A percentile compares a stretch with the other conserved stretches of the same genome.
These are phyloP conservation scores for Lasiosphaeriaceae sp. DNA, from an alignment of 495 filamentous ascomycete genomes.

Conservation along the genomic window DNA sequence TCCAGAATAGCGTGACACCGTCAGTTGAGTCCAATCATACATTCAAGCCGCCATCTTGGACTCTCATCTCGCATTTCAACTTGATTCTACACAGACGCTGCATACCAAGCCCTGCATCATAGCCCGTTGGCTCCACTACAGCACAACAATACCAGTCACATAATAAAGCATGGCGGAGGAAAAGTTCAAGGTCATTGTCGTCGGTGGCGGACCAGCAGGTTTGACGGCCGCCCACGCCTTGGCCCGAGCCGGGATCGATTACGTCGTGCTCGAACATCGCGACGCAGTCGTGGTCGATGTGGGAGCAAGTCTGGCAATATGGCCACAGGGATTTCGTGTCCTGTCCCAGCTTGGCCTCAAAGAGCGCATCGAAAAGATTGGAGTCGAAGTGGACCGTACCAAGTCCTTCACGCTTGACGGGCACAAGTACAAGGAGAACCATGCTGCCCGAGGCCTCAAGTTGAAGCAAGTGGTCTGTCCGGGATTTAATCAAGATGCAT, in stretches of 20 bases:
- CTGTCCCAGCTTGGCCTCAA: constrained; percentile 45
- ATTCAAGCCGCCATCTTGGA: no score
- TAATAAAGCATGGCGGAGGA: neutral
- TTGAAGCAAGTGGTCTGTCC: neutral
- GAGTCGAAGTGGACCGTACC: no score
- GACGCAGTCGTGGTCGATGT: constrained; percentile 30
- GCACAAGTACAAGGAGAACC: no score
- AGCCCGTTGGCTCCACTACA: no score
- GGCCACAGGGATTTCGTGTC: constrained; percentile 28
- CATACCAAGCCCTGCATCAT: no score
- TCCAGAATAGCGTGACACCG: no score
- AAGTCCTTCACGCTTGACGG: no score
- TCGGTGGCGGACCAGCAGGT: constrained; percentile 46
- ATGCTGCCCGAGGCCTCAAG: neutral
- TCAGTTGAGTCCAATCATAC: no score
- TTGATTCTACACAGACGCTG: no score
- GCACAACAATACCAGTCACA: no score
- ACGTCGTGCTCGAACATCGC: constrained; percentile 43
- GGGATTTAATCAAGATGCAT: no score
- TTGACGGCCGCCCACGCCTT: constrained; percentile 47
- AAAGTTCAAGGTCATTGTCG: constrained; percentile 46
- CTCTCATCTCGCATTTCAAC: no score
- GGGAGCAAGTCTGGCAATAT: constrained; percentile 37
- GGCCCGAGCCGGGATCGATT: constrained; percentile 39
- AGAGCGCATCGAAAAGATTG: neutral